Conservation (phyloP, 169 alveolate species). For the Eimeria sp. region DNA sequence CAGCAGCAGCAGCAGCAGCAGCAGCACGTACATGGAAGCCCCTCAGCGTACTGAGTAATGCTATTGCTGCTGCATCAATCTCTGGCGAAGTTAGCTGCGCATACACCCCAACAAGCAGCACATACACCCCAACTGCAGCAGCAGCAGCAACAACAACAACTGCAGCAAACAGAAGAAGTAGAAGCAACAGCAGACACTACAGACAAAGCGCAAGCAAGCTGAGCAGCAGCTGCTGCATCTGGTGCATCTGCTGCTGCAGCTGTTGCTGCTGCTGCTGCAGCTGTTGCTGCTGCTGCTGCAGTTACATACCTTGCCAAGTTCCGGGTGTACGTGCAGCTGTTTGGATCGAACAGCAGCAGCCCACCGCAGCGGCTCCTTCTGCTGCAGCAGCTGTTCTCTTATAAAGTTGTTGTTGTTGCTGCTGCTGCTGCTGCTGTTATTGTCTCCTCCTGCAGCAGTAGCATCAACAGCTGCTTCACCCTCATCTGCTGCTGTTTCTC, state of each 20-base stretch:
- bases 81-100: background rate
- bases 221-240: background rate
- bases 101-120: background rate
- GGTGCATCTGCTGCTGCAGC: background rate
- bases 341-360: no score
- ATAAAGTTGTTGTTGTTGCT: no score
- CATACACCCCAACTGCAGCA: background rate
- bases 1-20: background rate
- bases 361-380: background rate
- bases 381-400: background rate
- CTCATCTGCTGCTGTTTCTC: background rate
- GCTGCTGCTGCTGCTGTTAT: no score
- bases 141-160: conserved; percentile 1
- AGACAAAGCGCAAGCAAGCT: background rate
- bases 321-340: conserved; percentile 1
- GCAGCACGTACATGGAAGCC: background rate
- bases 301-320: conserved; percentile 1
- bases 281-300: conserved; percentile 25
- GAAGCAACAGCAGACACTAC: background rate
- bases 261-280: background rate
- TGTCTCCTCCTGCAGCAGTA: no score
- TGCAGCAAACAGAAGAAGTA: background rate
- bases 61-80: background rate
- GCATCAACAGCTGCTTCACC: no score
- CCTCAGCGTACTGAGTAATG: background rate